Evolutionary conservation across 192 early-diverging fungal genomes (phyloP), one percentile per base, ranked within the genome.

Genomic region (Phycomyces blakesleeanus): DNA sequence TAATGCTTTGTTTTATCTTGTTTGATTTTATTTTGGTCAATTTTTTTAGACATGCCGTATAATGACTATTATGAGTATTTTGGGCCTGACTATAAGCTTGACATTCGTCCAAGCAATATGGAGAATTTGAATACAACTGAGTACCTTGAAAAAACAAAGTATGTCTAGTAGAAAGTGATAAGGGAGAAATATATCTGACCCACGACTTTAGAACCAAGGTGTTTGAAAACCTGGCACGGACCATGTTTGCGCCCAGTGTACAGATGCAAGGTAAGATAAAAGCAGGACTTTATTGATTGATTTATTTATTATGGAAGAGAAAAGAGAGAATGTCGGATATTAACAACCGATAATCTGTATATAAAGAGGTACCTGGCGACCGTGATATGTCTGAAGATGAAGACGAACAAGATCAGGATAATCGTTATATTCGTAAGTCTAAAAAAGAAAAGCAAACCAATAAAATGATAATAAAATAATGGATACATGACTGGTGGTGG

Each of bases 11-110:
- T n/a, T n/a, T n/a, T n/a, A n/a, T n/a, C n/a, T n/a, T n/a, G n/a
- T 8, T 7, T 25, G 41, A 24, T 14, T 29, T 12, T 50, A 21
- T 37, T 11, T n/a, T n/a, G n/a, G n/a, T n/a, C n/a, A 21, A 1
- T 38, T 37, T 41, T 25, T 21, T 5, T 57, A 80, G 83, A 81
- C 20, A 81, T 97, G 42, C 94, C 95, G 10, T 89, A 87, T 66
- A 95, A 94, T 71, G 85, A 89, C 58, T 97, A 95, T 71, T 89
- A 88, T 51, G 86, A 89, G 63, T 93, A 93, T 67, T 98, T 88
- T 77, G 94, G 92, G 1, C 95, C 95, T 12, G 92, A 98, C 63
- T 96, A 90, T 75, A 79, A 78, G 54, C 76, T 98, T 49, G 93
- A 97, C 62, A 89, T 91, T 16, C 88, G 89, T 0, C 78, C 91